Base-by-base conservation (phyloP, 2,329 filamentous ascomycete genomes). In the Aspergillus brasiliensis region DNA sequence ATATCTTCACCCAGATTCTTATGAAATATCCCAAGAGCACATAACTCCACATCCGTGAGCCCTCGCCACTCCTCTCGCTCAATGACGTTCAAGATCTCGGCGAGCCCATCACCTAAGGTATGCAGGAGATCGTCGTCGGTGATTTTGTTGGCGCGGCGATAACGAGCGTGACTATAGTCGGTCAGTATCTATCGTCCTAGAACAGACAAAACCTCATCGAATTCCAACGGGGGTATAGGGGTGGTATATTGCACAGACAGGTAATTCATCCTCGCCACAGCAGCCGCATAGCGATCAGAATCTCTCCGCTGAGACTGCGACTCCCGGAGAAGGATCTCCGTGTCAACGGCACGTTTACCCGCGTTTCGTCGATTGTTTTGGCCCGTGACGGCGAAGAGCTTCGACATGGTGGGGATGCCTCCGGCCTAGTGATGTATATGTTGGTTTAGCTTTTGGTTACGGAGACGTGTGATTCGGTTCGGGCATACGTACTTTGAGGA, bases 11-110 rank as follows among this genome's bases (percentile, higher is more conserved):
- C 88, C 1, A 76, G 27, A 88, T 77, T 60, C 78, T 78, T 72
- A 85, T 88, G 88, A 85, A 91, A 70, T 86, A 84, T 4, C 80
- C 84, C 46, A 80, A 86, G 70, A 1, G 87, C 88, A 59, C 86
- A 88, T 15, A 78, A 69, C 70, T 91, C 89, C 75, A 91, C 81
- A 1, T 86, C 82, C 7, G 83, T 86, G 11, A 90, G 73, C 3
- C 75, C 42, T 1, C 89, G 82, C 88, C 88, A 92, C 68, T 91
- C 89, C 65, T 85, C 88, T 8, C 77, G 74, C 3, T 78, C 72
- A 21, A 88, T 80, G 78, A 87, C 90, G 27, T 81, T 77, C 21
- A 82, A 70, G 2, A 88, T 86, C 69, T 91, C 87, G 1, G 80
- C 76, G 34, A 88, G 79, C 67, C 88, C 89, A 1, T 88, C 68